Conservation (phyloP, 1,284 basidiomycete species). For the Inonotus hispidus region DNA sequence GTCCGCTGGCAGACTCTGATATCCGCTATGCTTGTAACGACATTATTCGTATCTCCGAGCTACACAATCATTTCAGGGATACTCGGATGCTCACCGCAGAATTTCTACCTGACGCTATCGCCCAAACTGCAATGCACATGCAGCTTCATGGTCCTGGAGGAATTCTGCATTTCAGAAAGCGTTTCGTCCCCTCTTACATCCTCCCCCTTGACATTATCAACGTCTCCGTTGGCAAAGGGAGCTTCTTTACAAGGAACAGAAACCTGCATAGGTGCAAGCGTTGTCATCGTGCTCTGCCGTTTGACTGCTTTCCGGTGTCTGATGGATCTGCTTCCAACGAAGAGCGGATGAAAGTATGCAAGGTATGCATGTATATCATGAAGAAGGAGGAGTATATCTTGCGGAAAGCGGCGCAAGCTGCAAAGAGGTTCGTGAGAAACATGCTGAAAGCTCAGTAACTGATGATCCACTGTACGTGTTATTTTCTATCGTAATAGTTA, state of each 20-base stretch:
- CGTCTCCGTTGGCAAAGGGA: not conserved
- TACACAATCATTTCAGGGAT: not conserved
- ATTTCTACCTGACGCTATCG: not conserved
- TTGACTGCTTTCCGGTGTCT: not conserved
- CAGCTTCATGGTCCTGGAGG: not conserved
- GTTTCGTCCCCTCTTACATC: not conserved
- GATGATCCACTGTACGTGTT: not conserved
- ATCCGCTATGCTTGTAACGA: slow-evolving; percentile 4
- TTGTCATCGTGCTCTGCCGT: not conserved
- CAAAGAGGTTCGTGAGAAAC: not conserved
- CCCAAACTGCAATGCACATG: not conserved
- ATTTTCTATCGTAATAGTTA: not conserved
- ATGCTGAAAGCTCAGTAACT: not conserved
- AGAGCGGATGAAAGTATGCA: not conserved
- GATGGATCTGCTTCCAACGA: not conserved
- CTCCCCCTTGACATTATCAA: slow-evolving; percentile 2
- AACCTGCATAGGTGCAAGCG: not conserved
- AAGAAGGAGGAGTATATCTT: not conserved
- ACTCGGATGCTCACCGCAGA: not conserved
- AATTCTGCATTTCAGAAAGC: not conserved
- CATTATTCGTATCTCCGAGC: slow-evolving; percentile 6
- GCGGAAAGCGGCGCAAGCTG: not conserved
- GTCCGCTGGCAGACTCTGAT: not conserved
- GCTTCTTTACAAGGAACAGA: not conserved
- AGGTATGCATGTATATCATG: not conserved